Evolutionary conservation across 768 basidiomycete species (phyloP).

Genomic region (Trametes punicea): DNA sequence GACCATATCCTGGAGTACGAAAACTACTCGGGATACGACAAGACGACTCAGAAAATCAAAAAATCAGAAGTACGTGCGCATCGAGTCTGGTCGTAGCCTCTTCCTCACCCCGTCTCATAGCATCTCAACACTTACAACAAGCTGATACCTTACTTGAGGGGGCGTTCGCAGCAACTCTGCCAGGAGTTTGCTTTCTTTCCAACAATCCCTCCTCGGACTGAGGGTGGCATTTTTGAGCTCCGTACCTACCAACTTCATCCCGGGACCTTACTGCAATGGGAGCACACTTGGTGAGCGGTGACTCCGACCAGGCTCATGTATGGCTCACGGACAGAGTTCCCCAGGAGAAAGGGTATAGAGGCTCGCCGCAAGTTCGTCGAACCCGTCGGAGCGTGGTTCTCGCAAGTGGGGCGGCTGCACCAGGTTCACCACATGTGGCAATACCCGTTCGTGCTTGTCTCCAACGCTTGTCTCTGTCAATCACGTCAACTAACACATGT

Average conservation of each 20-base stretch:
- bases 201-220: conserved; percentile 78
- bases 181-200: conserved; percentile 97
- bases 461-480: conserved; percentile 1
- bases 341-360: conserved; percentile 90
- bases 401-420: conserved; percentile 79
- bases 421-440: conserved; percentile 98
- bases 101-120: conserved; percentile 31
- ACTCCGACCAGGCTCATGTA: background rate
- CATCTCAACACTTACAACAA: conserved; percentile 65
- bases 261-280: conserved; percentile 93
- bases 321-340: conserved; percentile 5
- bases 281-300: conserved; percentile 69
- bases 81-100: background rate
- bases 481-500: conserved; percentile 16
- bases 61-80: conserved; percentile 66
- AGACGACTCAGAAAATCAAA: conserved; percentile 59
- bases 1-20: conserved; percentile 89
- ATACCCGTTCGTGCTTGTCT: conserved; percentile 58
- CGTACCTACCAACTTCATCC: conserved; percentile 85
- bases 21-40: conserved; percentile 87
- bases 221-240: conserved; percentile 93
- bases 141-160: conserved; percentile 73
- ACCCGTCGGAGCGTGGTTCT: conserved; percentile 91
- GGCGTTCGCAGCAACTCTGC: conserved; percentile 73
- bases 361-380: conserved; percentile 84